Evolutionary conservation across 192 early-diverging fungal species (phyloP), one percentile per base, ranked within the genome.

Genomic region (Coemansia sp.): DNA sequence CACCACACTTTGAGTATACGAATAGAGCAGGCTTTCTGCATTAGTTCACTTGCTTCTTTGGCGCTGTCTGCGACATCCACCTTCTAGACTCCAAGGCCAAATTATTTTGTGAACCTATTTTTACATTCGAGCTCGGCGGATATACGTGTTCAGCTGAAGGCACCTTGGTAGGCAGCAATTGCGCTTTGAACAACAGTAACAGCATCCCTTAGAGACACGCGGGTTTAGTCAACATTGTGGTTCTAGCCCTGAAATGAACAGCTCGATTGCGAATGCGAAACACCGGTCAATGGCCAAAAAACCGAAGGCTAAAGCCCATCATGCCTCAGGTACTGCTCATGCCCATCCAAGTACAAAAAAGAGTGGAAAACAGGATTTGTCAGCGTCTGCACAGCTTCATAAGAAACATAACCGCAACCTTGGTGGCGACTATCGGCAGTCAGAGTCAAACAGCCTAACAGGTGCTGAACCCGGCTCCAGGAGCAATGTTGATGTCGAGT

Each of bases 201-300:
- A 32, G 32, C 32, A 2, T 4, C 4, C 32, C 4, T 32, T 32
- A 32, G 32, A 32, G 32, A 32, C 32, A 32, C 32, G 32, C 4
- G 32, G 32, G 32, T 32, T 32, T 32, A 32, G 32, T 32, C 32
- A 1, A 32, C 1, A 32, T 26, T 54, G 19, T 9, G 10, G 21
- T 26, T 54, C 26, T 23, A 26, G 15, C 61, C 6, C 7, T 23
- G 58, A 47, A 63, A 76, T 76, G 69, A 76, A 68, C 65, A 71
- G 68, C 54, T 65, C 79, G 18, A 61, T 81, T 39, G 63, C 76
- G 40, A 84, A 79, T 52, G 81, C 81, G 42, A 84, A 84, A 65
- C 76, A 69, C 54, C 70, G 81, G 64, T 70, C 81, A 38, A 79
- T 79, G 72, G 81, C 73, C 49, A 84, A 83, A 41, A 78, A 84